Evolutionary conservation across 768 basidiomycete genomes (phyloP), one percentile per base, ranked within the genome.

Genomic region (Erythrobasidium yunnanense): DNA sequence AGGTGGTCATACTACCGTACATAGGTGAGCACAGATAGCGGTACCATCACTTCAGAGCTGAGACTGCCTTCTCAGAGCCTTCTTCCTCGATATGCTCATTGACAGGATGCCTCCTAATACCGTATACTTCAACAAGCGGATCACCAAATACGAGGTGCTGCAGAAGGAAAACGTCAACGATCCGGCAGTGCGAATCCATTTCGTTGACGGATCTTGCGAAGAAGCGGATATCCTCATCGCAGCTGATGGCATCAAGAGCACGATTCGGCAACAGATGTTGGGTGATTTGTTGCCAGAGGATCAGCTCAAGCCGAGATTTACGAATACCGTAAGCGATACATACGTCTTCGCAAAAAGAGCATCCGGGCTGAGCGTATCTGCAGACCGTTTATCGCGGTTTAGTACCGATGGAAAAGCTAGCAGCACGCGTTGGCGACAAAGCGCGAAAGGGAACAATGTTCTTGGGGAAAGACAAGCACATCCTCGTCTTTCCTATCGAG

Each of bases 191-290:
- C 42, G 22, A 38, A n/a, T 58, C 20, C 38, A 58, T 27, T 58
- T 58, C 20, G 33, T 45, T 4, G 56, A 58, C 29, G 56, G 38
- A 17, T 30, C 33, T 7, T 22, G 25, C 22, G 27, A 49, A 35
- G 56, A 58, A 17, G 56, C 56, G 23, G 56, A 58, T 30, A 23
- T 58, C 13, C 56, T 58, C 20, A 25, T 58, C 2, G 56, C 56
- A 13, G 56, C 38, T 4, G 56, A 58, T 47, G 56, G 56, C 35
- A 58, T 58, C 45, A 58, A 58, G 56, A 58, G 56, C 42, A 45
- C 45, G 2, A 27, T 58, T 4, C 33, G 56, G 27, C 56, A 35
- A 13, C 34, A n/a, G 17, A 17, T 58, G 4, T 30, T 58, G 2
- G 56, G 18, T 22, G 56, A 22, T 4, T 45, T 15, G 7, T 35